Base-by-base conservation (phyloP, 2,329 filamentous ascomycete species). In the Pezicula carpinea region DNA sequence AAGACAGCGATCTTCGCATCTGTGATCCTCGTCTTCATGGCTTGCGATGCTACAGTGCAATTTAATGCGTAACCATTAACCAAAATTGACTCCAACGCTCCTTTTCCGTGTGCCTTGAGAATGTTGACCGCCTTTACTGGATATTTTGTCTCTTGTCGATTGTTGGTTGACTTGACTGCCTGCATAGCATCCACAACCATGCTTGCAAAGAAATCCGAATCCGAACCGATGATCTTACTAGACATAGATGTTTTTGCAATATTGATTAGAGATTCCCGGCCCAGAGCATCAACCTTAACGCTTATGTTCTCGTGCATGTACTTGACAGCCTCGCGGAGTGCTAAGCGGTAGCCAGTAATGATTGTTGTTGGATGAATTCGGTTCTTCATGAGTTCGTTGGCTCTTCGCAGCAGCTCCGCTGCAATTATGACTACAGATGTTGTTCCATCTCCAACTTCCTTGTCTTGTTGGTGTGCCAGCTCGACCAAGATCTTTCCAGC, bases 181-280 rank as follows among this genome's bases (percentile, higher is more conserved):
- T 87, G 83, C 78, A 99, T 96, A 55, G 88, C 91, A 69, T 99
- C 92, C 43, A 99, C 93, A 11, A 91, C 90, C 86, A 99, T 95
- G 71, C 93, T 87, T 59, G 92, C 83, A 65, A 99, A 99, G 75
- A 99, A 99, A 55, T 96, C 90, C 11, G 89, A 90, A 70, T 99
- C 93, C 47, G 87, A 75, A 48, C 93, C 93, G 66, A 99, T 97
- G 64, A 99, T 95, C 75, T 99, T 99, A 77, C 89, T 95, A 44
- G 91, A 96, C 92, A 99, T 99, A 63, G 91, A 96, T 17, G 93
- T 99, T 76, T 92, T 97, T 53, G 93, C 93, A 66, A 99, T 96
- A 72, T 82, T 96, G 64, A 97, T 69, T 58, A 99, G 80, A 50
- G 89, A 93, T 53, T 97, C 93, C 52, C 88, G 84, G 50, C 90